Conservation (phyloP, 192 early-diverging fungal genomes). For the Linnemannia schmuckeri region DNA sequence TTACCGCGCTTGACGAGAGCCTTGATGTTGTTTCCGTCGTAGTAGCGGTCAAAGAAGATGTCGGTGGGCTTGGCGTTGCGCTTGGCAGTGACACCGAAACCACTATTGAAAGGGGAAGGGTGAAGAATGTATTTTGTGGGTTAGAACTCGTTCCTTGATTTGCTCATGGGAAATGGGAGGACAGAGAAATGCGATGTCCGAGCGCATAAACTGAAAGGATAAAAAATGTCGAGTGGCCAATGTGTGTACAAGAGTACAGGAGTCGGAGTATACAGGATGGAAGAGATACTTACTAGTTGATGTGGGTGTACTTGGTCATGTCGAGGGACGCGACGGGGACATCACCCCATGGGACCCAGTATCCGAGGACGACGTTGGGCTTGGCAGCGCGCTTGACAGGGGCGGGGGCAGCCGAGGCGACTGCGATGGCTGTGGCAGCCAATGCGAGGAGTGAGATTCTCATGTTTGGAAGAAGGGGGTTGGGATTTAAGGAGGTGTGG, state of each 20-base stretch:
- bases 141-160: background rate
- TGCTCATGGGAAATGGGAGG: background rate
- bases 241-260: background rate
- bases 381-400: slow-evolving; percentile 41
- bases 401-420: slow-evolving; percentile 31
- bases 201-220: background rate
- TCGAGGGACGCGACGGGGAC: slow-evolving; percentile 53
- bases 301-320: slow-evolving; percentile 59
- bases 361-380: slow-evolving; percentile 49
- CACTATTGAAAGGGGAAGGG: slow-evolving; percentile 1
- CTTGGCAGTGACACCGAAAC: slow-evolving; percentile 54
- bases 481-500: background rate
- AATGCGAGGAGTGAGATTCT: slow-evolving; percentile 47
- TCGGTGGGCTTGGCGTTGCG: slow-evolving; percentile 30
- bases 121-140: background rate
- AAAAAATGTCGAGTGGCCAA: background rate
- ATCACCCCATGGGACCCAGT: slow-evolving; percentile 59
- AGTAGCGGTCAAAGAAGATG: slow-evolving; percentile 51
- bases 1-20: slow-evolving; percentile 48
- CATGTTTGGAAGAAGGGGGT: slow-evolving; percentile 12
- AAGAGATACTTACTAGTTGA: slow-evolving; percentile 45
- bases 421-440: slow-evolving; percentile 44
- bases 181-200: background rate
- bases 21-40: slow-evolving; percentile 50
- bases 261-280: background rate